Base-by-base conservation (phyloP, 1,284 basidiomycete genomes). In the Ganoderma meredithae region DNA sequence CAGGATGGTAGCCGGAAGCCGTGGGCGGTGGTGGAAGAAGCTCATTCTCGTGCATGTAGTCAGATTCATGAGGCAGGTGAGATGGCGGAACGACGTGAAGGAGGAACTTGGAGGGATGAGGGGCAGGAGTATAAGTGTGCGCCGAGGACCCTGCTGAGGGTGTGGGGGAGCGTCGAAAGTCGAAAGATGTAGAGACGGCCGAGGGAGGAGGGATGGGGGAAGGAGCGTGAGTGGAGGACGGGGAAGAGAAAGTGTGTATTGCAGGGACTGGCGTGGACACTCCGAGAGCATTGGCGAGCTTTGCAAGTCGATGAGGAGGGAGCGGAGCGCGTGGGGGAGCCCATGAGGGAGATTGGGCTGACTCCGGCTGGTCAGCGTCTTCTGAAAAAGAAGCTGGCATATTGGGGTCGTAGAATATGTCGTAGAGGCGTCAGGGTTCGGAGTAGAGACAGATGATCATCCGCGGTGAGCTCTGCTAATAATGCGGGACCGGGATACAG, bases 241-340 rank as follows among this genome's bases (percentile, higher is more conserved):
- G 73, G 55, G 75, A 69, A 66, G 75, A 62, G 71, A 80, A 75
- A 62, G 78, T 67, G 65, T 83, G 81, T 41, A 82, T 81, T 41
- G 84, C 81, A 9, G 92, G 93, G 55, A 91, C 77, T 0, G 92
- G 92, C 0, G 89, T 90, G 1, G 91, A 85, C 36, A 95, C 88
- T 63, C 93, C 93, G 53, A 95, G 86, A 1, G 93, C 93, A 75
- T 95, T 95, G 31, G 92, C 93, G 41, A 95, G 83, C 73, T 91
- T 92, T 53, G 92, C 93, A 6, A 95, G 86, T 17, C 90, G 84
- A 73, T 91, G 85, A 13, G 93, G 92, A 7, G 92, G 80, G 15
- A 95, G 82, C 3, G 93, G 93, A 43, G 89, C 79, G 73, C 87
- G 89, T 68, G 91, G 91, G 22, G 86, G 86, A 7, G 81, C 81